Conservation (phyloP, 768 basidiomycete species). For the Pleurotus tuber-regium region DNA sequence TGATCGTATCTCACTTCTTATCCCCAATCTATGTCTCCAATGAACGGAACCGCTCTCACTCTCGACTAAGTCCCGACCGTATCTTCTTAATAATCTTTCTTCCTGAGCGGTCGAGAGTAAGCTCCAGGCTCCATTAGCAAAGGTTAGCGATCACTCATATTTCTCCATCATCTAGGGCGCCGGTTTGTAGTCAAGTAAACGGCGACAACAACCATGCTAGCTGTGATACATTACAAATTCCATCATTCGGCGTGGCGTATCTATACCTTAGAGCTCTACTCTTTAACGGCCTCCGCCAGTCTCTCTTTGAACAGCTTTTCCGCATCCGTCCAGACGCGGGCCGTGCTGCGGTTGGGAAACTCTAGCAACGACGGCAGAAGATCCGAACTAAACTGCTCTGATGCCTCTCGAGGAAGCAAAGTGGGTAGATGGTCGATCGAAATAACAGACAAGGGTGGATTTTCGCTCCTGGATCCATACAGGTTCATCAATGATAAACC, state of each 20-base stretch:
- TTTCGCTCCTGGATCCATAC: conserved; percentile 53
- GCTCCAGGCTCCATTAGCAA: background rate
- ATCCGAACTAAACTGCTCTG: conserved; percentile 92
- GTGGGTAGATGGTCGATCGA: conserved; percentile 98
- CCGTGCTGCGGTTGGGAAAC: conserved; percentile 62
- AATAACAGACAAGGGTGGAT: conserved; percentile 77
- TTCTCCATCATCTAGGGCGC: too few relatives aligned
- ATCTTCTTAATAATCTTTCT: background rate
- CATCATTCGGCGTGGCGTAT: background rate
- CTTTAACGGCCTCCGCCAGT: conserved; percentile 39
- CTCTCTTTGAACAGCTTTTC: conserved; percentile 76
- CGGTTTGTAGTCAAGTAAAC: background rate
- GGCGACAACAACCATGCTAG: background rate
- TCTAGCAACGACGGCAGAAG: conserved; percentile 84
- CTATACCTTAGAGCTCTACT: conserved; percentile 27
- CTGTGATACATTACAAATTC: background rate
- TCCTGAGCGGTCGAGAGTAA: background rate
- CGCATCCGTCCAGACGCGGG: conserved; percentile 86
- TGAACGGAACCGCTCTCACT: too few relatives aligned
- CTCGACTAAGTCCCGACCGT: background rate
- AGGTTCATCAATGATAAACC: too few relatives aligned
- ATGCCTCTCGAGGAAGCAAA: conserved; percentile 91
- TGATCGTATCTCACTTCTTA: too few relatives aligned
- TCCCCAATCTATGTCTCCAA: too few relatives aligned
- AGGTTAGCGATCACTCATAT: too few relatives aligned